Percentiles rank a stretch among this genome's conserved stretches.
Conservation (phyloP, 176 grass and related monocot genomes). For the Raddia guianensis region DNA sequence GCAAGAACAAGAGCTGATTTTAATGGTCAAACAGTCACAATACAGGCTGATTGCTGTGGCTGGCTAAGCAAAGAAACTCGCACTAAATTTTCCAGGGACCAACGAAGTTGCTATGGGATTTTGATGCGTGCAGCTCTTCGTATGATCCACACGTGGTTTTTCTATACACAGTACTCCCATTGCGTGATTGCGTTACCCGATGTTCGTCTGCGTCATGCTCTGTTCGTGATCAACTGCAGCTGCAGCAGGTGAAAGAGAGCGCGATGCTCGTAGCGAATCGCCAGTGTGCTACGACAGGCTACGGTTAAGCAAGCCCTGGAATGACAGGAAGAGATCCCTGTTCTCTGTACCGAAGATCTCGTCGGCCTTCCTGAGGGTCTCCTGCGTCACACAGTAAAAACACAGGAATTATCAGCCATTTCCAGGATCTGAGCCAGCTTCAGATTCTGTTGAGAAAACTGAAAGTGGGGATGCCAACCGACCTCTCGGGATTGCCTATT, state of each 20-base stretch:
- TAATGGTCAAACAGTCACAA: slow-evolving; percentile 13
- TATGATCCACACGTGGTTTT: neutral
- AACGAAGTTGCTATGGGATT: neutral
- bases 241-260: neutral
- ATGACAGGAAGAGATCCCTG: slow-evolving; percentile 77
- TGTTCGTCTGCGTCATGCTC: neutral
- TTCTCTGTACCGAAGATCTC: slow-evolving; percentile 86
- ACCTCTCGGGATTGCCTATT: slow-evolving; percentile 82
- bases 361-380: slow-evolving; percentile 78
- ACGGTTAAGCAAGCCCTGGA: slow-evolving; percentile 74
- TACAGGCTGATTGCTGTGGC: no score
- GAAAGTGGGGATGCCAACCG: neutral
- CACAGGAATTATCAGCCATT: neutral
- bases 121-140: neutral
- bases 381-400: slow-evolving; percentile 39
- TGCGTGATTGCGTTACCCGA: neutral
- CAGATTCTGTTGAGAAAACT: neutral
- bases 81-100: neutral
- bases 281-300: slow-evolving; percentile 53
- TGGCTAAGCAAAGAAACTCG: neutral
- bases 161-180: no score
- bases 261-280: neutral
- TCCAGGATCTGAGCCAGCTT: neutral
- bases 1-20: neutral
- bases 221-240: neutral